Percentiles rank a stretch among this genome's conserved stretches.
phyloP scores from a whole-genome alignment of 208 protist species.

The Trypanosoma avium region DNA sequence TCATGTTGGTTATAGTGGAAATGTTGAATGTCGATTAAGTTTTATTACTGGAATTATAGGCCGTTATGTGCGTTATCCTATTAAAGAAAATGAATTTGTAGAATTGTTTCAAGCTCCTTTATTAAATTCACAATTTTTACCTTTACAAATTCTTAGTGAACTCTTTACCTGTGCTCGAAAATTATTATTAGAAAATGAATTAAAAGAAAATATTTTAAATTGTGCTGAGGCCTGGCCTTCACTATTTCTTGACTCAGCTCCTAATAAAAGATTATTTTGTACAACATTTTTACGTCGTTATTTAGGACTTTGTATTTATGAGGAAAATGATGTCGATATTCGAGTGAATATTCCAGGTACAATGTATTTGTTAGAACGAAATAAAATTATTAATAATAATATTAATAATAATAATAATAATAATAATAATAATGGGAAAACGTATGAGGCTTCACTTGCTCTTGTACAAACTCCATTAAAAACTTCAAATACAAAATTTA shows the following conservation, averaged over 20 bases:
- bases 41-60: constrained; percentile 24
- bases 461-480: constrained; percentile 25
- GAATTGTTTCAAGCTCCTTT: constrained; percentile 20
- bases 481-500: too few relatives aligned
- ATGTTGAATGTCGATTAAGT: constrained; percentile 26
- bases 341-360: constrained; percentile 10
- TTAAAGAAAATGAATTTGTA: neutral
- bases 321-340: constrained; percentile 27
- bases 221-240: constrained; percentile 15
- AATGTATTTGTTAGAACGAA: constrained; percentile 31
- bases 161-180: constrained; percentile 18
- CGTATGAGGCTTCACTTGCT: constrained; percentile 17
- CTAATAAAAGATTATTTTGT: constrained; percentile 28
- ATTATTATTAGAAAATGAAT: constrained; percentile 8
- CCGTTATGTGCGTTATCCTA: constrained; percentile 8
- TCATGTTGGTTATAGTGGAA: constrained; percentile 24
- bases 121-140: constrained; percentile 5
- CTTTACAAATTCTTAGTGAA: constrained; percentile 20
- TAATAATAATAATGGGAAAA: too few relatives aligned
- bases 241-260: constrained; percentile 18
- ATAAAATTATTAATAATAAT: too few relatives aligned
- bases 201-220: neutral
- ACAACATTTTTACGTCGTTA: constrained; percentile 32
- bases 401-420: too few relatives aligned
- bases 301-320: constrained; percentile 23